Evolutionary conservation across 1,139 yeast species (phyloP).

Genomic region (Blastobotrys indianensis): DNA sequence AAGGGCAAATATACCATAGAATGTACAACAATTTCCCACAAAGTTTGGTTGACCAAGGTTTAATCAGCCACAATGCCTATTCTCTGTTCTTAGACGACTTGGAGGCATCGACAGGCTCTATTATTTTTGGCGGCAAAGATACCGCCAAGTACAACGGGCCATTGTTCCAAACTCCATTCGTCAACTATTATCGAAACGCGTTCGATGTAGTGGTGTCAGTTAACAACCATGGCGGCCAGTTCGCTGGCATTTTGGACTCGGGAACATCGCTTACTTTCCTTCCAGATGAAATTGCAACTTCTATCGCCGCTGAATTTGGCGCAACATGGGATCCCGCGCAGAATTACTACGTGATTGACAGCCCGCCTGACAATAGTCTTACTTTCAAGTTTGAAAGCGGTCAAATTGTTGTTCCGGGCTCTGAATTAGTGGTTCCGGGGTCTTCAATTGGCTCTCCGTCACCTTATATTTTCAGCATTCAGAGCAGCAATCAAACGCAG

Average conservation of each 20-base stretch:
- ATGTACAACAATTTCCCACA: constrained; percentile 22
- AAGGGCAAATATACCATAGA: background rate
- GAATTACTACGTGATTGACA: constrained; percentile 9
- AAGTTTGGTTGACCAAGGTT: constrained; percentile 17
- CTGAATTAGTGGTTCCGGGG: constrained; percentile 28
- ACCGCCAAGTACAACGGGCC: constrained; percentile 47
- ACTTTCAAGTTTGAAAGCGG: constrained; percentile 23
- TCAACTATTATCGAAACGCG: background rate
- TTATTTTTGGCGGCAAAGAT: constrained; percentile 59
- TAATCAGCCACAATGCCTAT: constrained; percentile 43
- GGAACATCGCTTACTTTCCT: constrained; percentile 59
- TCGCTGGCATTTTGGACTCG: constrained; percentile 48
- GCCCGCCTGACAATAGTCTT: constrained; percentile 19
- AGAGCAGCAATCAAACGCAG: constrained; percentile 22
- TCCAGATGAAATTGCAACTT: constrained; percentile 34
- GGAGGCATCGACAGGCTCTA: constrained; percentile 39
- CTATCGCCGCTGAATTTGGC: constrained; percentile 20
- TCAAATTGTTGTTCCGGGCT: constrained; percentile 37
- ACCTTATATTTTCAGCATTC: constrained; percentile 17
- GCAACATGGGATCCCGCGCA: constrained; percentile 14
- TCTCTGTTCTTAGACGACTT: constrained; percentile 47
- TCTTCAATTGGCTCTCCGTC: constrained; percentile 4
- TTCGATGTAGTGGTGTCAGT: background rate
- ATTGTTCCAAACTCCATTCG: constrained; percentile 28
- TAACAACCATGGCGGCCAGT: constrained; percentile 30